These are phyloP conservation scores for Exserohilum turcica DNA, from an alignment of 2,329 filamentous ascomycete genomes.

Conservation along the genomic window DNA sequence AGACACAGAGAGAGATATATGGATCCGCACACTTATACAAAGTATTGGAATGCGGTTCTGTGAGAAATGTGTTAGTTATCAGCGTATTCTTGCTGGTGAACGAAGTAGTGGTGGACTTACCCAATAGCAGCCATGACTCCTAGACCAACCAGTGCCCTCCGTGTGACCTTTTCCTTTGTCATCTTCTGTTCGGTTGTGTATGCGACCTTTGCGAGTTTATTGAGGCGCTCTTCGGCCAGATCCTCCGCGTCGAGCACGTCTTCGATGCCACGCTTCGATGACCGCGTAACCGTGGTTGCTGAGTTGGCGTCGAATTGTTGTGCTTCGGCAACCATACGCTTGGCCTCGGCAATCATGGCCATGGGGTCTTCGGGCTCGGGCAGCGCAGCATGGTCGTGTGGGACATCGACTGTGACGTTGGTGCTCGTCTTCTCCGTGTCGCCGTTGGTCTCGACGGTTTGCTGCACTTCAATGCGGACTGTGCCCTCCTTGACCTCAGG, in stretches of 20 bases:
- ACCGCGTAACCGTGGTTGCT: conserved; percentile 21
- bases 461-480: conserved; percentile 72
- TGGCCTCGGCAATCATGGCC: conserved; percentile 83
- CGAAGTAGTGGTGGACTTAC: conserved; percentile 66
- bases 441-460: conserved; percentile 62
- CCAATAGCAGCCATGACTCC: conserved; percentile 86
- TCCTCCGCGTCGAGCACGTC: conserved; percentile 65
- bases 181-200: conserved; percentile 71
- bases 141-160: conserved; percentile 82
- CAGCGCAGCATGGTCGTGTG: conserved; percentile 67
- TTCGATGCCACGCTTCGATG: conserved; percentile 52
- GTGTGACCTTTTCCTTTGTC: conserved; percentile 84
- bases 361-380: conserved; percentile 78
- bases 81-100: not conserved
- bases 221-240: conserved; percentile 55
- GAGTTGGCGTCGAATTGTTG: conserved; percentile 56
- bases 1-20: too few species aligned
- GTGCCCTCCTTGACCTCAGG: conserved; percentile 49
- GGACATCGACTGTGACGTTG: conserved; percentile 76
- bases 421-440: conserved; percentile 73
- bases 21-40: conserved; percentile 26
- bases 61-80: conserved; percentile 21
- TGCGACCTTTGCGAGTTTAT: conserved; percentile 72
- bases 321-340: conserved; percentile 81
- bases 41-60: conserved; percentile 40